phyloP scores from a whole-genome alignment of 805 yeast genomes.

The Candida lessepsii region DNA sequence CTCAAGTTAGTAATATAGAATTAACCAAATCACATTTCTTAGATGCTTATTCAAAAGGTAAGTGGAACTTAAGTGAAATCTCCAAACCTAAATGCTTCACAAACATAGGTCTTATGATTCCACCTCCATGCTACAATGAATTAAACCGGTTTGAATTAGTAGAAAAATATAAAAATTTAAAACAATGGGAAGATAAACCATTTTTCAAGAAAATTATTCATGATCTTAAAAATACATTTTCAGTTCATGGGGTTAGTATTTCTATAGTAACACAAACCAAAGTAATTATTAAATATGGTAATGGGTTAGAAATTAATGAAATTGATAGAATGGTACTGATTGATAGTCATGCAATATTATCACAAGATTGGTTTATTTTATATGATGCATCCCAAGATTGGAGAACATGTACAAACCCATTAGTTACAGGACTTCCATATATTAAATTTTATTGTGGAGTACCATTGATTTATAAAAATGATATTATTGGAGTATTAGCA shows the following conservation, averaged over 20 bases:
- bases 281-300: conserved; percentile 51
- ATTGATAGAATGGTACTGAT: conserved; percentile 57
- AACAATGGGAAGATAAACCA: conserved; percentile 50
- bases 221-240: conserved; percentile 40
- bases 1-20: conserved; percentile 21
- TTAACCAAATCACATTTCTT: conserved; percentile 51
- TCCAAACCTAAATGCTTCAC: conserved; percentile 55
- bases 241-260: conserved; percentile 53
- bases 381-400: conserved; percentile 67
- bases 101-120: conserved; percentile 46
- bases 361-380: conserved; percentile 52
- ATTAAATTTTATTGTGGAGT: conserved; percentile 66
- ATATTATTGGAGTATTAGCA: conserved; percentile 56
- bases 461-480: conserved; percentile 43
- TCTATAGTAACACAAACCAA: conserved; percentile 52
- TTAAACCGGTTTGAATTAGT: conserved; percentile 44
- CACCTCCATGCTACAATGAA: conserved; percentile 62
- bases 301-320: conserved; percentile 46
- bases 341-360: conserved; percentile 68
- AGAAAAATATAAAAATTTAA: conserved; percentile 33
- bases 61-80: conserved; percentile 54
- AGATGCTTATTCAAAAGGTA: conserved; percentile 54
- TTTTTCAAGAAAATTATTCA: conserved; percentile 39
- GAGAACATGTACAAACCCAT: conserved; percentile 63
- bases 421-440: conserved; percentile 59